Conservation (phyloP, 192 early-diverging fungal species). For the Coemansia sp. region DNA sequence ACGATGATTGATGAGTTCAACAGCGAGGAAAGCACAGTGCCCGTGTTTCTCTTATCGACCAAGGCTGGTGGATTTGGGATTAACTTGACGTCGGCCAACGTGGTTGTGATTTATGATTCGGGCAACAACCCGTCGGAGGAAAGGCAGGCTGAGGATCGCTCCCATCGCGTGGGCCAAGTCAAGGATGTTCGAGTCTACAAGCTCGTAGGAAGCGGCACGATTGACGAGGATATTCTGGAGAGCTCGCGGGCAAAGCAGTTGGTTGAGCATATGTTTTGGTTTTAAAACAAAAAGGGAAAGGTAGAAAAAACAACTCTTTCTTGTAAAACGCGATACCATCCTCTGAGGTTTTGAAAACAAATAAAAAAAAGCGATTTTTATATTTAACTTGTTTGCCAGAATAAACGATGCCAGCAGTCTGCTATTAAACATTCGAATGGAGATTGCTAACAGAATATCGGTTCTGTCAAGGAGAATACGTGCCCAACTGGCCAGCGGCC, state of each 20-base stretch:
- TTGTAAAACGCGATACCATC: no score
- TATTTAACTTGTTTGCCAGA: not conserved
- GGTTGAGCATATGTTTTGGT: constrained; percentile 52
- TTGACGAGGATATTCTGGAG: constrained; percentile 61
- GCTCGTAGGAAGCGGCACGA: constrained; percentile 62
- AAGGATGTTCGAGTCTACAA: constrained; percentile 75
- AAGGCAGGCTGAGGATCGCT: constrained; percentile 82
- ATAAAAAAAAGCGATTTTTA: not conserved
- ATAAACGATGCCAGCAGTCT: not conserved
- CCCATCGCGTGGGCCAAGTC: constrained; percentile 83
- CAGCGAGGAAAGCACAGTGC: constrained; percentile 39
- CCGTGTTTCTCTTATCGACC: constrained; percentile 73
- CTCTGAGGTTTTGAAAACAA: no score
- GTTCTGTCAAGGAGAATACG: not conserved
- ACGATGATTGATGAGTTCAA: constrained; percentile 80
- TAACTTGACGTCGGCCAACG: constrained; percentile 74
- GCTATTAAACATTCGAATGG: not conserved
- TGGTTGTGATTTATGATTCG: constrained; percentile 72
- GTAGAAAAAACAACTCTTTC: not conserved
- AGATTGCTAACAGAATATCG: not conserved
- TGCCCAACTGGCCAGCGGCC: not conserved
- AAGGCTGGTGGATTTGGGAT: constrained; percentile 82
- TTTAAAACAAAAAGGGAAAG: not conserved
- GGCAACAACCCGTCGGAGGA: constrained; percentile 91
- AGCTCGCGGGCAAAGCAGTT: constrained; percentile 38